These are phyloP conservation scores for Gnomoniopsis smithogilvyi DNA, from an alignment of 2,329 filamentous ascomycete genomes.

Conservation along the genomic window DNA sequence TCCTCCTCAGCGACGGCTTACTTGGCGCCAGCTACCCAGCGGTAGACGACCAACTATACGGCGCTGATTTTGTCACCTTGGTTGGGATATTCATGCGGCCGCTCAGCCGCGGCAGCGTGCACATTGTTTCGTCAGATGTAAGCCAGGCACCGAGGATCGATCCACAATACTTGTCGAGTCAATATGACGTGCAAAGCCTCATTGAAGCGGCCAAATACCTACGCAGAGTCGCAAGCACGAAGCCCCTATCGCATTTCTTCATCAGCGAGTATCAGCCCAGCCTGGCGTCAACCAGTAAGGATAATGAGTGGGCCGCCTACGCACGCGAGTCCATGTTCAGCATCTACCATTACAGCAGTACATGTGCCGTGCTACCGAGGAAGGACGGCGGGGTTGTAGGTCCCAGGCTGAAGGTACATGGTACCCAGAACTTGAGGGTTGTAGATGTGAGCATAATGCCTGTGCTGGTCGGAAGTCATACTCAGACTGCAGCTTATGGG, in stretches of 20 bases:
- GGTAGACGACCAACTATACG: conserved; percentile 27
- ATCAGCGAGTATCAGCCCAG: conserved; percentile 33
- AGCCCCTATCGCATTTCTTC: conserved; percentile 30
- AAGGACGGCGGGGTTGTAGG: conserved; percentile 39
- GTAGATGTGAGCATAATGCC: conserved; percentile 35
- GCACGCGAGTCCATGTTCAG: neutral
- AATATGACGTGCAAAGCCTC: conserved; percentile 27
- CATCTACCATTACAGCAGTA: conserved; percentile 35
- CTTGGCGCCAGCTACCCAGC: conserved; percentile 35
- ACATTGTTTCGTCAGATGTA: conserved; percentile 32
- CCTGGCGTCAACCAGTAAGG: conserved; percentile 18
- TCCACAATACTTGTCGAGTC: conserved; percentile 27
- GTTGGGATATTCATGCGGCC: conserved; percentile 29
- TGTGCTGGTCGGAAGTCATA: neutral
- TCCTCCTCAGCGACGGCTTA: conserved; percentile 44
- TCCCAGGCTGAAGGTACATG: conserved; percentile 36
- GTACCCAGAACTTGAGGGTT: conserved; percentile 36
- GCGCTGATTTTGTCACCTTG: conserved; percentile 27
- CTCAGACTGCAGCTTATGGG: conserved; percentile 5
- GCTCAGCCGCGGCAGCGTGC: conserved; percentile 34
- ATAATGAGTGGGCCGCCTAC: conserved; percentile 19
- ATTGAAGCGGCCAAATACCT: conserved; percentile 27
- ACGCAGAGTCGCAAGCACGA: conserved; percentile 28
- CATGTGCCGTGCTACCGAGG: conserved; percentile 38
- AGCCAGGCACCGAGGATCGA: conserved; percentile 31